Conservation (phyloP, 192 early-diverging fungal genomes). For the Kappamyces sp. region DNA sequence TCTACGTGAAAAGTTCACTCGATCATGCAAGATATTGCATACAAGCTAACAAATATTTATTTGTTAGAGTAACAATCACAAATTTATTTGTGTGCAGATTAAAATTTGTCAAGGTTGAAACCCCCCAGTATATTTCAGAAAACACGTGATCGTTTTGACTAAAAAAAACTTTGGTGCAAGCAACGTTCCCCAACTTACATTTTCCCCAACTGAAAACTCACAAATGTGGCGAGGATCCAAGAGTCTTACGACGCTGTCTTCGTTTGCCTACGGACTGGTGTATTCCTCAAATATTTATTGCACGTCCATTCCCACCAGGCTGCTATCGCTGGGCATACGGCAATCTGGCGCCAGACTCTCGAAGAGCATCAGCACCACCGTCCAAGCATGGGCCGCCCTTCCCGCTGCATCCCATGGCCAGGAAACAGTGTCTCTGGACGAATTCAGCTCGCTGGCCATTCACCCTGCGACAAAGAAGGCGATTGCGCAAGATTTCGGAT, state of each 20-base stretch:
- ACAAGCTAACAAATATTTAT: too few relatives aligned
- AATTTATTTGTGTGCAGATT: too few relatives aligned
- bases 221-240: too few relatives aligned
- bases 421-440: background rate
- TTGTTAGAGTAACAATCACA: too few relatives aligned
- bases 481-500: conserved; percentile 54
- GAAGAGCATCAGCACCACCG: background rate
- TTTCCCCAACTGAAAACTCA: too few relatives aligned
- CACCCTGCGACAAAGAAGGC: conserved; percentile 12
- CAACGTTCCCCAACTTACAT: background rate
- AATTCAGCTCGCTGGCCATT: conserved; percentile 1
- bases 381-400: conserved; percentile 5
- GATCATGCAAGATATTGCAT: too few relatives aligned
- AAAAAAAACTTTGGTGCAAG: too few relatives aligned
- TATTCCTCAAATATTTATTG: conserved; percentile 5
- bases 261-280: background rate
- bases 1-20: too few relatives aligned
- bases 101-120: too few relatives aligned
- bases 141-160: too few relatives aligned
- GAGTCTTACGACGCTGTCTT: conserved; percentile 3
- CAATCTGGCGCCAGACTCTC: background rate
- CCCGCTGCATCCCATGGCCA: background rate
- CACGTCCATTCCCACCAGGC: background rate
- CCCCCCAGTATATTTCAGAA: too few relatives aligned
- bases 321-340: too few relatives aligned